Evolutionary conservation across 352 stramenopile genomes (phyloP), one percentile per base, ranked within the genome.

Genomic region (Phytophthora fragariae): DNA sequence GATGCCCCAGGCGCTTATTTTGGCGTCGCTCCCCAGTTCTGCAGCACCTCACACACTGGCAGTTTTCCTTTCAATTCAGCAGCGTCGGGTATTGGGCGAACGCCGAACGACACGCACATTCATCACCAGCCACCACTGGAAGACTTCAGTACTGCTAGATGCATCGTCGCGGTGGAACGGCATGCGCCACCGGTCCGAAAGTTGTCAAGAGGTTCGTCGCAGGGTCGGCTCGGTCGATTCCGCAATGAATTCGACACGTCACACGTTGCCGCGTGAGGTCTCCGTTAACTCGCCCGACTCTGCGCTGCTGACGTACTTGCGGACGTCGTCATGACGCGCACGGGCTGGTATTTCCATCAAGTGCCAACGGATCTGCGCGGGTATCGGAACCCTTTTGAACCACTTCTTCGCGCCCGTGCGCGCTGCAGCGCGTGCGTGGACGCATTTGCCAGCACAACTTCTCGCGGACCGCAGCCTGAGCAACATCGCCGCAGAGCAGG

Each of bases 261-360:
- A 24, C 47, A 14, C 47, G n/a, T 54, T 54, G 47, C 47, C 9
- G 49, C 49, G 27, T 31, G 19, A 53, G 19, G 46, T 53, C 46
- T 53, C 46, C 46, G 46, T 53, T 53, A 53, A 53, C 46, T 29
- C 50, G 50, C 50, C 50, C 24, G 50, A 8, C 50, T 57, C 24
- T 57, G 50, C 50, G 21, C 50, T 57, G 50, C 50, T 57, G 50
- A 57, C 50, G 50, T 57, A 57, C 50, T 57, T 53, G 46, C 46
- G 46, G 46, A 8, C 2, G n/a, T 57, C 50, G 50, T 37, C 50
- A 14, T 57, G 50, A 57, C 50, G 50, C 24, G 17, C 41, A 24
- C 27, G 41, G 41, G 15, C 27, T 31, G 27, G 27, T 31, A 31
- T 31, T 31, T 31, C 27, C 27, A 31, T 41, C 41, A n/a, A 19